A percentile compares a stretch with the other conserved stretches of the same genome.
These are phyloP conservation scores for Chytriomyces hyalinus DNA, from an alignment of 192 early-diverging fungal genomes.

Conservation along the genomic window DNA sequence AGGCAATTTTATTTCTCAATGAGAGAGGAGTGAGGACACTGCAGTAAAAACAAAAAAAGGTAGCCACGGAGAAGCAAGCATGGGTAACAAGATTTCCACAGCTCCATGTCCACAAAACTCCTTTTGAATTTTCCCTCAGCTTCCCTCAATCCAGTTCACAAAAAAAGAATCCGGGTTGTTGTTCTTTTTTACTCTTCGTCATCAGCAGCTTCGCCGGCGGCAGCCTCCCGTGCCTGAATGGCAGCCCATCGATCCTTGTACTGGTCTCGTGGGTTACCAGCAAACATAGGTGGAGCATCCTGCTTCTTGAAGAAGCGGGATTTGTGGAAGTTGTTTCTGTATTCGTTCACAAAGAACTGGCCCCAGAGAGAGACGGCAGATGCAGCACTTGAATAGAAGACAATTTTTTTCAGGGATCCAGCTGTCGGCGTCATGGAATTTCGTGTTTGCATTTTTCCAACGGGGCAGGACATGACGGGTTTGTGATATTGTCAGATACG, in stretches of 20 bases:
- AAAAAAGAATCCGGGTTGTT: no score
- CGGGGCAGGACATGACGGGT: background rate
- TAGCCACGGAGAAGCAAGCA: no score
- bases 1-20: no score
- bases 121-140: no score
- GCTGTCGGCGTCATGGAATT: conserved; percentile 5
- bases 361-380: conserved; percentile 18
- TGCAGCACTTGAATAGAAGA: conserved; percentile 15
- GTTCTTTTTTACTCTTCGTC: background rate
- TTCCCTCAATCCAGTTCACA: no score
- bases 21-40: no score
- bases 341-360: conserved; percentile 21
- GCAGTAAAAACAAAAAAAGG: no score
- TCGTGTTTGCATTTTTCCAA: background rate
- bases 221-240: conserved; percentile 27
- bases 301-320: conserved; percentile 10
- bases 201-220: background rate
- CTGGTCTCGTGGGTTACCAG: conserved; percentile 16
- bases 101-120: no score
- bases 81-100: no score
- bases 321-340: conserved; percentile 8
- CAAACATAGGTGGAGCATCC: background rate
- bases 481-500: background rate
- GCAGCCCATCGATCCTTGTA: conserved; percentile 33
- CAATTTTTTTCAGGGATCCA: conserved; percentile 22